These are phyloP conservation scores for Cylindrodendrum hubeiense DNA, from an alignment of 2,329 filamentous ascomycete genomes.

Conservation along the genomic window DNA sequence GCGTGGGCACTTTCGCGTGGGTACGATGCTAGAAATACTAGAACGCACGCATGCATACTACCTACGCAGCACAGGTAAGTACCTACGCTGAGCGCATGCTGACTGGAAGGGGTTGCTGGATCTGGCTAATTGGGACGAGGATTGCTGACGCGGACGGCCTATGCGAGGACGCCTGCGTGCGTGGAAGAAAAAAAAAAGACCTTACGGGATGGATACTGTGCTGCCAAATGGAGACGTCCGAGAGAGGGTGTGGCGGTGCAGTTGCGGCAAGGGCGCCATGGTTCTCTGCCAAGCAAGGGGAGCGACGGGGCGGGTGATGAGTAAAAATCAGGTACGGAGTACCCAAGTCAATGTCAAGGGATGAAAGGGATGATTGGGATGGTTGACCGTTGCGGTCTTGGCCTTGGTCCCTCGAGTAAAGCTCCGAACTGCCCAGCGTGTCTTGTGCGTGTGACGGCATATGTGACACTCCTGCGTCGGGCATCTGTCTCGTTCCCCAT, in stretches of 20 bases:
- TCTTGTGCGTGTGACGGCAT: constrained; percentile 10
- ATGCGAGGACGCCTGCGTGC: constrained; percentile 18
- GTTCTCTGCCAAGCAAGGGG: not conserved
- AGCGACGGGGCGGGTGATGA: not conserved
- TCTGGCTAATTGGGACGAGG: not conserved
- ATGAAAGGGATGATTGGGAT: not conserved
- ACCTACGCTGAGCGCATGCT: not conserved
- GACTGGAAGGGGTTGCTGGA: not conserved
- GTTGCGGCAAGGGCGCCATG: constrained; percentile 17
- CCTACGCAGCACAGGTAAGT: too few species aligned
- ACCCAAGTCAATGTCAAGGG: constrained; percentile 6
- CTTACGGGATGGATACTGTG: too few species aligned
- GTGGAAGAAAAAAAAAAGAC: not conserved
- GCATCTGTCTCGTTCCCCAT: constrained; percentile 20
- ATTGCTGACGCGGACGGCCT: constrained; percentile 20
- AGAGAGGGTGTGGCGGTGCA: not conserved
- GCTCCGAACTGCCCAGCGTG: too few species aligned
- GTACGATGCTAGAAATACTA: too few species aligned
- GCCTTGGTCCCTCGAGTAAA: not conserved
- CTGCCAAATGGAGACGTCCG: not conserved
- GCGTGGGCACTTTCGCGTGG: not conserved
- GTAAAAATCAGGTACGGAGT: too few species aligned
- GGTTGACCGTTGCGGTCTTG: not conserved
- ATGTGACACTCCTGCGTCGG: constrained; percentile 28
- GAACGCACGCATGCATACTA: too few species aligned